Base-by-base conservation (phyloP, 2,329 filamentous ascomycete genomes). In the Colletotrichum melonis region DNA sequence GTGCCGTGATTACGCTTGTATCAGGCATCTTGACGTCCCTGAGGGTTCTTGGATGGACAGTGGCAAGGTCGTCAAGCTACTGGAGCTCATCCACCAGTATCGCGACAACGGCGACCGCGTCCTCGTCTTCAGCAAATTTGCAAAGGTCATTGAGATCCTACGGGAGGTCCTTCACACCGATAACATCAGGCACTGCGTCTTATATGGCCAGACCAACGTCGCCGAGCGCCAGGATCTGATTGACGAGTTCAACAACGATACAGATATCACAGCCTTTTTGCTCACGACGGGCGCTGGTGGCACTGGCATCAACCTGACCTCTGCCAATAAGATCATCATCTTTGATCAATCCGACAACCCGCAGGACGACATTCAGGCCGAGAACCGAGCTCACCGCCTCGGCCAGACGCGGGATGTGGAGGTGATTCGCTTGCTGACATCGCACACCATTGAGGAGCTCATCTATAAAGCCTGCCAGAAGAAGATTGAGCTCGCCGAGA, bases 331-430 rank as follows among this genome's bases (percentile, higher is more conserved):
- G 84, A 96, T 99, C 77, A 91, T 99, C 82, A 97, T 99, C 79
- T 98, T 98, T 81, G 97, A 99, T 82, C 93, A 94, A 75, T 94
- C 92, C n/a, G 98, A 98, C 85, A 99, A 99, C 78, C 97, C 97
- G 0, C 97, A 99, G 80, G 96, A 98, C 77, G 97, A 99, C 80
- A 92, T 98, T n/a, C 97, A 99, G 82, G 97, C 97, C 0, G 97
- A 98, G 86, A 98, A 99, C 81, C 92, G 97, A 22, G 97, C 97
- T 0, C 97, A 99, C 83, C 93, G 97, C 16, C 94, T 99, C 9
- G 97, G 97, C 0, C 97, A 99, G 85, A 95, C 90, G 35, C 88
- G 94, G 19, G 93, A 96, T 46, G 97, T 99, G 1, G 96, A 99
- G 80, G 93, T 99, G 54, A 91, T 98, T 54, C 88, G 95, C 35